Evolutionary conservation across 2,329 filamentous ascomycete genomes (phyloP), one percentile per base, ranked within the genome.

Genomic region (Ophioceras dolichostomum): DNA sequence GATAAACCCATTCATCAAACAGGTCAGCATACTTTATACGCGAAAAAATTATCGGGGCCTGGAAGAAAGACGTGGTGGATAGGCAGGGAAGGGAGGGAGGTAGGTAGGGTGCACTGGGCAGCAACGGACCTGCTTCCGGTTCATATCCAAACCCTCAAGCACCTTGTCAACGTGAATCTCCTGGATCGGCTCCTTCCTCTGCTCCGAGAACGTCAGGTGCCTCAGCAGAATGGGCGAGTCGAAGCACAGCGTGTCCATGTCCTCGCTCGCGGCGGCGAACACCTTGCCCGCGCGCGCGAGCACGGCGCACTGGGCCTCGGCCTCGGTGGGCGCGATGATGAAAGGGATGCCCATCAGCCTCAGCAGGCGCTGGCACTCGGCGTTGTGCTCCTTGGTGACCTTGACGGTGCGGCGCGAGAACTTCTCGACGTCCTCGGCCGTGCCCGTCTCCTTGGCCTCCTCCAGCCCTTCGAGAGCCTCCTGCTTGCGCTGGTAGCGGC

Each of bases 171-270:
- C 64, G 51, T 85, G 79, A 36, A 98, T 94, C 59, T 98, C 91
- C 51, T 93, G 88, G 48, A 98, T 95, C 0, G 91, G 91, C 57
- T 96, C 88, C 61, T 98, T 98, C 45, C 89, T 75, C 64, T 94
- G 87, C 66, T 98, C 91, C 54, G 86, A 93, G 58, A 95, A 96
- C 2, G 91, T 98, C 45, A 98, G 72, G 61, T 98, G 88, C 35
- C 91, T 75, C 45, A 98, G 65, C 33, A 98, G 65, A 41, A 98
- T 88, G 0, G 91, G 91, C 36, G 88, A 73, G 51, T 95, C 79
- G 59, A 98, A 98, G 52, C 89, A 96, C 39, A 98, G 66, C 0
- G 91, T 98, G 55, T 98, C 91, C 91, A 98, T 98, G 61, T 98
- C 91, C 62, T 98, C 91, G 45, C 84, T 94, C 3, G 91, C 91